Conservation (phyloP, 768 basidiomycete species). For the Boletus huronensis region DNA sequence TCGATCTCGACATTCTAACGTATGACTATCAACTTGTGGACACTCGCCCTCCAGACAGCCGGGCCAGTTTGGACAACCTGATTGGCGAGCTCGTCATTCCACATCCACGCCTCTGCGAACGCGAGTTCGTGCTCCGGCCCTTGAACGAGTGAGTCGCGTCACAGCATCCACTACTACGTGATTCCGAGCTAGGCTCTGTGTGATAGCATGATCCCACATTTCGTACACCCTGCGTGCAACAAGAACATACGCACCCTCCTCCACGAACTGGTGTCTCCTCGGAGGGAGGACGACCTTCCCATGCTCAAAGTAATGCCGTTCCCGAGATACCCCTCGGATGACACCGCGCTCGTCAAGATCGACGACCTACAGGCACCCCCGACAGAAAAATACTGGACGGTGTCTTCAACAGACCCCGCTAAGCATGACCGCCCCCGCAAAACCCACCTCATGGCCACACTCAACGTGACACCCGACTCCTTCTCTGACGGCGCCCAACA, state of each 20-base stretch:
- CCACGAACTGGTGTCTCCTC: conserved; percentile 33
- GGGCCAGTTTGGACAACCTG: conserved; percentile 50
- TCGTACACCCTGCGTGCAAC: conserved; percentile 57
- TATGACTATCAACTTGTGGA: conserved; percentile 64
- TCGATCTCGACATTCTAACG: conserved; percentile 76
- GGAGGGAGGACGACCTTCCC: conserved; percentile 35
- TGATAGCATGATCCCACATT: conserved; percentile 74
- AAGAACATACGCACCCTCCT: conserved; percentile 49
- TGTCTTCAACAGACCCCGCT: conserved; percentile 15
- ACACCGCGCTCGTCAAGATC: conserved; percentile 4
- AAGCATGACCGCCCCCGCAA: conserved; percentile 27
- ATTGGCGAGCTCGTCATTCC: conserved; percentile 77
- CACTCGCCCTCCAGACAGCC: conserved; percentile 42
- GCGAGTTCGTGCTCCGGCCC: conserved; percentile 91
- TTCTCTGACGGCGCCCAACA: conserved; percentile 84
- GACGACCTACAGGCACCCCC: conserved; percentile 14
- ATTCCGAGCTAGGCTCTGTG: neutral
- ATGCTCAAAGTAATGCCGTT: conserved; percentile 79
- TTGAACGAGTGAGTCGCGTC: conserved; percentile 64
- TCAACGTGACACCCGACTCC: conserved; percentile 93
- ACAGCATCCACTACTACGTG: neutral
- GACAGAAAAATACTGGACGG: conserved; percentile 25
- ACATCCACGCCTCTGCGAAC: conserved; percentile 74
- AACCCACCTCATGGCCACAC: conserved; percentile 84
- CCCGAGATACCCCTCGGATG: conserved; percentile 47